Evolutionary conservation across 1,284 basidiomycete species (phyloP).

Genomic region (Ganoderma multipileum): DNA sequence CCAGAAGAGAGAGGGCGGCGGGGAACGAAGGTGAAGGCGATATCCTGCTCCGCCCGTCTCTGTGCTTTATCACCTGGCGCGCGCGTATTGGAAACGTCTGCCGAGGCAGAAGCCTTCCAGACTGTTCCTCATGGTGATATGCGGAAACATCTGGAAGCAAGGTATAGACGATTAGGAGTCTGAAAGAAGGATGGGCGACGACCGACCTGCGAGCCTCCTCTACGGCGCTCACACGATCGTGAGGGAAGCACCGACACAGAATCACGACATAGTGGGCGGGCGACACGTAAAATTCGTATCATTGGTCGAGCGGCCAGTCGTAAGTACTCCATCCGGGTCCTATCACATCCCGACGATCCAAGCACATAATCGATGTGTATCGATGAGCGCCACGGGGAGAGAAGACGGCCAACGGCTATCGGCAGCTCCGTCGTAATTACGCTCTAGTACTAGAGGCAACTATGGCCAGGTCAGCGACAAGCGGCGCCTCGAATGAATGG

Average conservation of each 20-base stretch:
- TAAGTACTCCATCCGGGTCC: not conserved
- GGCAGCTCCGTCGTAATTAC: slow-evolving; percentile 7
- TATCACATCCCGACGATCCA: slow-evolving; percentile 19
- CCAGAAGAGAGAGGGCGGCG: slow-evolving; percentile 11
- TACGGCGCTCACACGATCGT: slow-evolving; percentile 18
- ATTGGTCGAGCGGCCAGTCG: slow-evolving; percentile 6
- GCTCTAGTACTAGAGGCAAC: not conserved
- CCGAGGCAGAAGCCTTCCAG: slow-evolving; percentile 7
- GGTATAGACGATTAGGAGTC: not conserved
- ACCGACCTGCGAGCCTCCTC: slow-evolving; percentile 8
- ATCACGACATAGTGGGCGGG: slow-evolving; percentile 6
- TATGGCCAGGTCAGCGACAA: not conserved
- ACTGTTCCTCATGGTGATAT: slow-evolving; percentile 6
- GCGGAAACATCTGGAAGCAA: slow-evolving; percentile 21
- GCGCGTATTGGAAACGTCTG: not conserved
- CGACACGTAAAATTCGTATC: slow-evolving; percentile 29
- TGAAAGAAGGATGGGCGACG: not conserved
- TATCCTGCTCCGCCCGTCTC: not conserved
- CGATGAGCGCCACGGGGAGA: slow-evolving; percentile 14
- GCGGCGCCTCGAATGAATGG: not conserved
- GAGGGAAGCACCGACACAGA: slow-evolving; percentile 3
- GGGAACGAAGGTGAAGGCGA: slow-evolving; percentile 7
- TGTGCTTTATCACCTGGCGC: slow-evolving; percentile 22
- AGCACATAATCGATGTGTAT: slow-evolving; percentile 22
- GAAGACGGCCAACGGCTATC: slow-evolving; percentile 13